These are phyloP conservation scores for Trapa incisa DNA, from an alignment of 345 rosid genomes.

Conservation along the genomic window DNA sequence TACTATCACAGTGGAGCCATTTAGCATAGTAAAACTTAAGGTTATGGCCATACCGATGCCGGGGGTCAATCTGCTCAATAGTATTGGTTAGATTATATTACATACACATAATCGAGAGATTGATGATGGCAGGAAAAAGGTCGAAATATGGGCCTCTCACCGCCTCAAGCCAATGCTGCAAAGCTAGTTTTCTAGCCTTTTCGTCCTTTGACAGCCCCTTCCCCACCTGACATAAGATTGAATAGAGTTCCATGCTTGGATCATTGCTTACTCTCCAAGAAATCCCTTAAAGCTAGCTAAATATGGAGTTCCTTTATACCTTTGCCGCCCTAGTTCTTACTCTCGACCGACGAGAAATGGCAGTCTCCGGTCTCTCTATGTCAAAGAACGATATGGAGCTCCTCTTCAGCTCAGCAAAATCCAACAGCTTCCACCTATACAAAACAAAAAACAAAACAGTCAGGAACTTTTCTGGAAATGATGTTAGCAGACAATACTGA, in stretches of 20 bases:
- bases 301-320: conserved; percentile 16
- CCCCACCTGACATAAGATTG: conserved; percentile 21
- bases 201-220: conserved; percentile 37
- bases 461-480: neutral
- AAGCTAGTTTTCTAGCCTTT: conserved; percentile 34
- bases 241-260: too few relatives aligned
- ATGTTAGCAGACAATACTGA: conserved; percentile 13
- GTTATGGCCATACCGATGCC: conserved; percentile 75
- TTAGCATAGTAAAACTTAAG: conserved; percentile 50
- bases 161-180: conserved; percentile 48
- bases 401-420: conserved; percentile 77
- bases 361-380: conserved; percentile 61
- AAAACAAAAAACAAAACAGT: too few relatives aligned
- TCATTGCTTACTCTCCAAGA: too few relatives aligned
- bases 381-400: conserved; percentile 84
- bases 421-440: conserved; percentile 51
- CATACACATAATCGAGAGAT: too few relatives aligned
- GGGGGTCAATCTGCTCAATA: conserved; percentile 57
- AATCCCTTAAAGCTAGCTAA: neutral
- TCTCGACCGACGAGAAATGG: conserved; percentile 76
- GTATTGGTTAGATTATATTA: neutral
- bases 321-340: conserved; percentile 78
- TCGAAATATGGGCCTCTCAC: conserved; percentile 14
- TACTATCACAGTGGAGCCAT: conserved; percentile 47
- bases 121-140: too few relatives aligned